Conservation (phyloP, 257 asterid species). For the Jasminum sambac region DNA sequence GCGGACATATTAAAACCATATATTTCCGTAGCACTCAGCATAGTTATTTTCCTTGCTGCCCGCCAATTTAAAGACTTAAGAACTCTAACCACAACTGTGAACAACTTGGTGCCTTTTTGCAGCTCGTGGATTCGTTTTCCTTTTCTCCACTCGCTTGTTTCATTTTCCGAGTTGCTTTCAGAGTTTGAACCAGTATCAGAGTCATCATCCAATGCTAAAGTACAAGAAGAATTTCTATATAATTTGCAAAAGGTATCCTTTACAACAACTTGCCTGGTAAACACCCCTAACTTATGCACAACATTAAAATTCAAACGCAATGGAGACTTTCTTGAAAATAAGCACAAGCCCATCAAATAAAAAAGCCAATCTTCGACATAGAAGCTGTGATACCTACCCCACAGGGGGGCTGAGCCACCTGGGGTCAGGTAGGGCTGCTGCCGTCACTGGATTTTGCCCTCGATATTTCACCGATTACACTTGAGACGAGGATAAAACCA, state of each 20-base stretch:
- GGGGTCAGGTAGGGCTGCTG: too few species aligned
- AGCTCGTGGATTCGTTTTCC: constrained; percentile 3
- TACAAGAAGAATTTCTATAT: constrained; percentile 43
- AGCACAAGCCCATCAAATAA: constrained; percentile 51
- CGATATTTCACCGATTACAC: too few species aligned
- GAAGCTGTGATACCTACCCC: not conserved
- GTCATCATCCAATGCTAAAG: constrained; percentile 33
- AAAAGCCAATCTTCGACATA: constrained; percentile 24
- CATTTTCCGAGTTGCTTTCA: constrained; percentile 35
- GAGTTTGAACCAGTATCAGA: constrained; percentile 44
- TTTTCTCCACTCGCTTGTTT: constrained; percentile 27
- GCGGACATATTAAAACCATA: constrained; percentile 47
- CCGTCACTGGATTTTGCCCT: too few species aligned
- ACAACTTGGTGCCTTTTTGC: constrained; percentile 27
- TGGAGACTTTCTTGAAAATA: constrained; percentile 32
- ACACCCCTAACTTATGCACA: constrained; percentile 27
- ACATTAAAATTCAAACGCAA: constrained; percentile 25
- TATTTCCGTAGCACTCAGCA: constrained; percentile 37
- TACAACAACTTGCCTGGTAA: constrained; percentile 17
- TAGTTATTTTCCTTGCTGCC: constrained; percentile 37
- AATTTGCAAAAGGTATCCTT: constrained; percentile 30
- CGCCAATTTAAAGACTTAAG: constrained; percentile 55
- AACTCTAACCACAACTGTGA: constrained; percentile 51
- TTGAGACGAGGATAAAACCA: too few species aligned
- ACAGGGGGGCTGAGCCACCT: not conserved